Conservation (phyloP, 805 yeast genomes). For the Helenozyma baotianmanensis region DNA sequence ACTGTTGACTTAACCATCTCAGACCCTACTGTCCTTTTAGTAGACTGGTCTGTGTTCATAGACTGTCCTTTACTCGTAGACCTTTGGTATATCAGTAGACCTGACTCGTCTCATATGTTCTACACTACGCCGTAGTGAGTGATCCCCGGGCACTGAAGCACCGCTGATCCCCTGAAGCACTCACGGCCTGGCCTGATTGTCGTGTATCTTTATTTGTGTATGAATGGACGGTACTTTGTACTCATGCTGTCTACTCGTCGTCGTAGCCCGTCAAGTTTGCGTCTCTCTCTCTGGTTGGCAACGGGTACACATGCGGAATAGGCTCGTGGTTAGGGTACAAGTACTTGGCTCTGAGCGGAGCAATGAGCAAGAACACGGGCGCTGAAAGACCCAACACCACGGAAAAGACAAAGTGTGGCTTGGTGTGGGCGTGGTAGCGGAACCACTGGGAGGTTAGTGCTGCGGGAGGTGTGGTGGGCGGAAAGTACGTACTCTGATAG, state of each 20-base stretch:
- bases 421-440: conserved; percentile 70
- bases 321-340: conserved; percentile 62
- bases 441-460: conserved; percentile 45
- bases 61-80: no score
- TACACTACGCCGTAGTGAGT: no score
- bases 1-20: no score
- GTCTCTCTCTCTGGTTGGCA: conserved; percentile 54
- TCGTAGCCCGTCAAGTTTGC: conserved; percentile 49
- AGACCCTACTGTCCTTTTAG: no score
- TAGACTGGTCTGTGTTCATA: no score
- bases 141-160: no score
- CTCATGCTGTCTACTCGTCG: no score
- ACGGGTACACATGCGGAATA: conserved; percentile 56
- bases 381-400: conserved; percentile 62
- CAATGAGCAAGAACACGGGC: conserved; percentile 56
- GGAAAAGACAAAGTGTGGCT: conserved; percentile 70
- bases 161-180: neutral
- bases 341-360: conserved; percentile 68
- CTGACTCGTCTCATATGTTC: no score
- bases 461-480: neutral
- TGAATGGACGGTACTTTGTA: no score
- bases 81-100: no score
- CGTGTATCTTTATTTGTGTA: neutral
- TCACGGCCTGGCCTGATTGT: neutral
- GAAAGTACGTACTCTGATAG: conserved; percentile 50